A percentile compares a stretch with the other conserved stretches of the same genome.
phyloP scores from a whole-genome alignment of 176 grass and related monocot genomes.

The Microstegium vimineum region DNA sequence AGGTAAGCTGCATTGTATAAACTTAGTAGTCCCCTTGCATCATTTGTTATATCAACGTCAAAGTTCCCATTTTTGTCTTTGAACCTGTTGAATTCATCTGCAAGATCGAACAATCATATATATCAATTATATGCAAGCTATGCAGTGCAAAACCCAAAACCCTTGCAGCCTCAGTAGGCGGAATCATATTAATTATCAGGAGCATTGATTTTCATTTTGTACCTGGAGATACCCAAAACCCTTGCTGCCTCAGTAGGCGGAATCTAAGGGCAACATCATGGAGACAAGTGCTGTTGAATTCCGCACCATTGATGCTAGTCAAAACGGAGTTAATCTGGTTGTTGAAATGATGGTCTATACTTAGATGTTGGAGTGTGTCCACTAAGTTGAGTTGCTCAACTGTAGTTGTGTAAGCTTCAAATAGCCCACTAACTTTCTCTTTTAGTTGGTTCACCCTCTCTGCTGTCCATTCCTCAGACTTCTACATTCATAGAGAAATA shows the following conservation, averaged over 20 bases:
- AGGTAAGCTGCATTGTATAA: slow-evolving; percentile 35
- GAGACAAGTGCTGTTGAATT: slow-evolving; percentile 15
- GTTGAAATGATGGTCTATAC: slow-evolving; percentile 31
- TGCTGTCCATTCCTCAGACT: slow-evolving; percentile 14
- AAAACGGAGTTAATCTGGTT: not conserved
- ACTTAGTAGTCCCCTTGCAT: slow-evolving; percentile 29
- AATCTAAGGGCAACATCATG: slow-evolving; percentile 34
- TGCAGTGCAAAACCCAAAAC: too few relatives aligned
- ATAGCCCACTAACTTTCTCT: slow-evolving; percentile 5
- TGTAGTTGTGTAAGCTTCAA: not conserved
- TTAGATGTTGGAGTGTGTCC: slow-evolving; percentile 28
- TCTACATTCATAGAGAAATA: slow-evolving; percentile 10
- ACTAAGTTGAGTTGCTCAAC: slow-evolving; percentile 23
- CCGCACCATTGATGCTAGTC: not conserved
- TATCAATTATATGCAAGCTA: not conserved
- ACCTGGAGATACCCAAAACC: slow-evolving; percentile 40
- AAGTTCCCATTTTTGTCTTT: slow-evolving; percentile 6
- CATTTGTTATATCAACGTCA: not conserved
- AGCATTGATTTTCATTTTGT: not conserved
- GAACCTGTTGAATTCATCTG: slow-evolving; percentile 34
- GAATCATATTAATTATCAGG: too few relatives aligned
- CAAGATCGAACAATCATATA: not conserved
- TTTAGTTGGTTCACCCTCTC: slow-evolving; percentile 13
- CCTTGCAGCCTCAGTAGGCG: too few relatives aligned
- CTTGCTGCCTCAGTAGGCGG: slow-evolving; percentile 28